These are phyloP conservation scores for Verticillium dahliae DNA, from an alignment of 2,329 filamentous ascomycete species.

Conservation along the genomic window DNA sequence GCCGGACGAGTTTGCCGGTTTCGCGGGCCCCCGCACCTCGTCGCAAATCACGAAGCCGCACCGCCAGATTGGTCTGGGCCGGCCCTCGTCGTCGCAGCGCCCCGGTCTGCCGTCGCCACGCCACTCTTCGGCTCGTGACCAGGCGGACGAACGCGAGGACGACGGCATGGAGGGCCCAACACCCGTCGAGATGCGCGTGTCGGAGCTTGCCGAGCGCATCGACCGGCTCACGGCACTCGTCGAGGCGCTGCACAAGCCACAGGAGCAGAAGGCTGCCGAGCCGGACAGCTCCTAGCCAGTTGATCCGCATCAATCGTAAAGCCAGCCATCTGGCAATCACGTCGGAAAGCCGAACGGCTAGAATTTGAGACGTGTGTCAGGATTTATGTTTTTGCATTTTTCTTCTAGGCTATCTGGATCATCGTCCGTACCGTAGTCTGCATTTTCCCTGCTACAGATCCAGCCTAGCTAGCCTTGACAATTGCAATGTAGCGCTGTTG, in stretches of 20 bases:
- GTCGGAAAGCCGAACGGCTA: neutral
- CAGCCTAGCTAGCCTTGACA: too few species aligned
- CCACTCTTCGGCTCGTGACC: constrained; percentile 9
- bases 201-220: constrained; percentile 50
- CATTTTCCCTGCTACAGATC: too few species aligned
- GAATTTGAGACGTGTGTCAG: too few species aligned
- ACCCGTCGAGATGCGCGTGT: constrained; percentile 42
- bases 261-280: neutral
- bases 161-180: constrained; percentile 28
- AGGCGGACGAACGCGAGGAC: constrained; percentile 20
- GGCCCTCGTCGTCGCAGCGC: constrained; percentile 16
- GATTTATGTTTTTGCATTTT: too few species aligned
- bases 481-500: too few species aligned
- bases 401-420: too few species aligned
- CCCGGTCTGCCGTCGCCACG: constrained; percentile 15
- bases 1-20: constrained; percentile 38
- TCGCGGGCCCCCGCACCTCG: constrained; percentile 35
- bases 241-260: constrained; percentile 37
- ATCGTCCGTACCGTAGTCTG: too few species aligned
- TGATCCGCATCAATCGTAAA: neutral
- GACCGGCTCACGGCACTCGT: constrained; percentile 49
- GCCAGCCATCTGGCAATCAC: neutral
- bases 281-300: neutral
- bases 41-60: constrained; percentile 16
- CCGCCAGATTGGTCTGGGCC: constrained; percentile 11